Conservation (phyloP, 2,329 filamentous ascomycete species). For the Penicillium sp. region DNA sequence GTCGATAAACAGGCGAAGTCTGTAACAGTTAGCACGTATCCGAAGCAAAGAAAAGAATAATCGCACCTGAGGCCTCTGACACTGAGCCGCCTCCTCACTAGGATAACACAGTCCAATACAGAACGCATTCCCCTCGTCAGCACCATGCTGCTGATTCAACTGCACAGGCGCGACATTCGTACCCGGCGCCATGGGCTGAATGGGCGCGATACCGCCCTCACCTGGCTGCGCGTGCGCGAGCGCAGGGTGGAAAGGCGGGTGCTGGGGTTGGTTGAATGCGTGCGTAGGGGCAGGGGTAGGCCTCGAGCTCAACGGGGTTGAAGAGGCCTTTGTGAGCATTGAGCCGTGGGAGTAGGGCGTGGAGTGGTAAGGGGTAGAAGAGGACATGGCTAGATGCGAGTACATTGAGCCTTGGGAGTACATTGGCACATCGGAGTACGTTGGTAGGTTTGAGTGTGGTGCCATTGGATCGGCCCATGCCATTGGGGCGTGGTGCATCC, state of each 20-base stretch:
- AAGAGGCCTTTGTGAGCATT: not conserved
- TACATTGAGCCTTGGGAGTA: not conserved
- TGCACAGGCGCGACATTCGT: constrained; percentile 10
- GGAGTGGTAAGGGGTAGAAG: not conserved
- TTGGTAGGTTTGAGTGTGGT: not conserved
- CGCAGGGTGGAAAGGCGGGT: not conserved
- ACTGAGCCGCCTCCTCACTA: constrained; percentile 9
- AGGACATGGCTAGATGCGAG: not conserved
- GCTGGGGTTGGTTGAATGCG: not conserved
- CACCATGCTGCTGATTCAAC: constrained; percentile 1
- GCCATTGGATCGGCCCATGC: not conserved
- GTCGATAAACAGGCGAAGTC: constrained; percentile 7
- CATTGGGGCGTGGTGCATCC: not conserved
- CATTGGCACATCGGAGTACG: not conserved
- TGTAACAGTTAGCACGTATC: not conserved
- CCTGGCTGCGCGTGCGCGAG: not conserved
- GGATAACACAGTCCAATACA: constrained; percentile 14
- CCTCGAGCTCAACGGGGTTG: not conserved
- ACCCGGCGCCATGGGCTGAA: constrained; percentile 8
- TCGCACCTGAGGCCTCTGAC: constrained; percentile 15
- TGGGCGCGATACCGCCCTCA: constrained; percentile 5
- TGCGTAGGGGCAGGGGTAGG: not conserved
- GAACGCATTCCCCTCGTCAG: constrained; percentile 18
- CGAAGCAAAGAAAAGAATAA: not conserved
- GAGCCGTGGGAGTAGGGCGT: not conserved